Evolutionary conservation across 495 filamentous ascomycete species (phyloP), one percentile per base, ranked within the genome.

Genomic region (Neurospora africana): DNA sequence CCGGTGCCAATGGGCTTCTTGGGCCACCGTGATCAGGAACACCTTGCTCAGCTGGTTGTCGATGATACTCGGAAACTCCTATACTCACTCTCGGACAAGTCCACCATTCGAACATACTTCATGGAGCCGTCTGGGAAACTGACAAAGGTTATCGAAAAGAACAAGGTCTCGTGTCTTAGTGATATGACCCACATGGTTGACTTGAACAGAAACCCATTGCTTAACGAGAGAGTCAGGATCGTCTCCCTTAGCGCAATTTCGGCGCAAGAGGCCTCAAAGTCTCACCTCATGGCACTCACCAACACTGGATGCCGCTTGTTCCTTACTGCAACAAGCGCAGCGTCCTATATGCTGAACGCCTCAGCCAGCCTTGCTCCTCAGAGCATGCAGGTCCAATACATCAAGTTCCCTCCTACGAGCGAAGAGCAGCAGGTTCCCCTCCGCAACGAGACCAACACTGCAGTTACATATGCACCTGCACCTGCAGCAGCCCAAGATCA

Each of bases 351-450:
- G 79, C 83, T 85, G 7, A 83, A 87, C 19, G 83, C 87, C 35
- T 85, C 89, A 30, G 81, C 83, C 33, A 85, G 81, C 58, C 86
- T 83, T 71, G 89, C 93, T 0, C 95, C 96, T 4, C 95, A 91
- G 68, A 98, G 93, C 82, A 98, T 99, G 94, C 94, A 97, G 79
- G 89, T 98, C 27, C 92, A 96, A 74, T 94, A 95, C 76, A 90
- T 98, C 79, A 96, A 94, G 76, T 97, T 97, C 71, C 96, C 95
- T 10, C 95, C 0, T 74, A 75, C 33, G 79, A 84, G 58, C 53
- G 53, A 61, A 61, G 23, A 33, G 2, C 53, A 61, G 53, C 53
- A 69, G 71, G 23, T 80, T 76, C 70, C 71, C 41, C 74, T 72
- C 68, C 71, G 78, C 37, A 68, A 77, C 9, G 69, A 80, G 3